Evolutionary conservation across 2,329 filamentous ascomycete genomes (phyloP).

Genomic region (Cercospora sp.): DNA sequence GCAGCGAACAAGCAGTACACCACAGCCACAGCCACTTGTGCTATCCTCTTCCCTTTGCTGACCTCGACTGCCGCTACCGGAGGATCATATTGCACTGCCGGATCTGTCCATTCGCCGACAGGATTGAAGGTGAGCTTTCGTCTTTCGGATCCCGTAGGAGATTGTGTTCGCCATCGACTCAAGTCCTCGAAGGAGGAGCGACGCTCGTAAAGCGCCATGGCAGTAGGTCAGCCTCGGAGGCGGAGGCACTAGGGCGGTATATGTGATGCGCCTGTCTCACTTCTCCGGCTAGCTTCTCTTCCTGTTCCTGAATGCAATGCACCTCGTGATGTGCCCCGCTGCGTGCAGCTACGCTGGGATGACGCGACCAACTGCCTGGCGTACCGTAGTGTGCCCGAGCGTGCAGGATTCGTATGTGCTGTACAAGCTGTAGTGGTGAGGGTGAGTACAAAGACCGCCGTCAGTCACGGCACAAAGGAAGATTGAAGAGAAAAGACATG

Average conservation of each 20-base stretch:
- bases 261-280: not conserved
- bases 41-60: slow-evolving; percentile 55
- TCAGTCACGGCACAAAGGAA: not conserved
- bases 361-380: slow-evolving; percentile 7
- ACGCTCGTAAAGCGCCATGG: slow-evolving; percentile 33
- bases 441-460: not conserved
- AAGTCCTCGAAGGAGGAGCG: slow-evolving; percentile 33
- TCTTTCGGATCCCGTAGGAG: slow-evolving; percentile 42
- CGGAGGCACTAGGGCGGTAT: not conserved
- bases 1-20: slow-evolving; percentile 75
- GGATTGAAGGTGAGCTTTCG: slow-evolving; percentile 54
- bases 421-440: slow-evolving; percentile 2
- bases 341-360: slow-evolving; percentile 9
- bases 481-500: not conserved
- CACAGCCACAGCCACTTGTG: slow-evolving; percentile 68
- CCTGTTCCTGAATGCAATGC: slow-evolving; percentile 7
- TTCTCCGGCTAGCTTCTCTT: not conserved
- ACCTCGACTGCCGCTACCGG: slow-evolving; percentile 56
- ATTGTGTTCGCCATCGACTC: slow-evolving; percentile 33
- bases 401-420: not conserved
- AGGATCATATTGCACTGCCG: slow-evolving; percentile 41
- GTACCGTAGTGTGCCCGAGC: slow-evolving; percentile 4
- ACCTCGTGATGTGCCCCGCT: slow-evolving; percentile 12
- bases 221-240: not conserved
- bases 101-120: slow-evolving; percentile 47